Evolutionary conservation across 139 green algal species (phyloP).

Genomic region (Closterium sp.): DNA sequence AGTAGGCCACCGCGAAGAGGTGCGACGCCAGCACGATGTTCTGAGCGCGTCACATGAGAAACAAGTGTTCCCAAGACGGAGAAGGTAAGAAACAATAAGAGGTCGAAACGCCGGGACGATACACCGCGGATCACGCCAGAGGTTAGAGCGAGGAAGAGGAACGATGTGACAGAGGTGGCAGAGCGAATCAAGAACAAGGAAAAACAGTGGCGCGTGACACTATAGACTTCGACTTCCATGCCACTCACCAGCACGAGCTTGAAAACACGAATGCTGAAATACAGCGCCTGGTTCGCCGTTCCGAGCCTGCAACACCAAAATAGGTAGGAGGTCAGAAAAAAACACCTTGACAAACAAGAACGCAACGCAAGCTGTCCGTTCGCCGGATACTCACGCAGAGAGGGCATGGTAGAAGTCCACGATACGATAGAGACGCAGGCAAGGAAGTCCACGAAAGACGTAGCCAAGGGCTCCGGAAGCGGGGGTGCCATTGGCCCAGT

Average conservation of each 20-base stretch:
- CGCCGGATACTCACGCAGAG: not conserved
- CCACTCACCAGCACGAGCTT: conserved; percentile 5
- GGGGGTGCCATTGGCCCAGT: not conserved
- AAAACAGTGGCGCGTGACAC: not conserved
- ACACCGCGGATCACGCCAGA: not conserved
- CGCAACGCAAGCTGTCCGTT: not conserved
- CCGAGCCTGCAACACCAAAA: not conserved
- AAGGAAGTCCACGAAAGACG: conserved; percentile 3
- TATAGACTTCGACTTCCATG: not conserved
- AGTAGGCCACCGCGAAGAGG: conserved; percentile 2
- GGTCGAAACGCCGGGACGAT: too few relatives aligned
- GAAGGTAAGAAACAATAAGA: not conserved
- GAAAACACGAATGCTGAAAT: not conserved
- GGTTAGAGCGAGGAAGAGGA: not conserved
- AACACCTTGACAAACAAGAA: not conserved
- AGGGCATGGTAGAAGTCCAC: not conserved
- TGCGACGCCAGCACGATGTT: conserved; percentile 15
- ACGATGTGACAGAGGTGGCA: not conserved
- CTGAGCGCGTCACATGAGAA: not conserved
- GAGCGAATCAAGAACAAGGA: not conserved
- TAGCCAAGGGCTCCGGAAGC: not conserved
- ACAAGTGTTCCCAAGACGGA: not conserved
- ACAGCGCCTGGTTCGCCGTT: not conserved
- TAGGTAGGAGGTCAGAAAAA: not conserved
- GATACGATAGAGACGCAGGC: conserved; percentile 7